Conservation (phyloP, 2,329 filamentous ascomycete species). For the Lithohypha guttulata region DNA sequence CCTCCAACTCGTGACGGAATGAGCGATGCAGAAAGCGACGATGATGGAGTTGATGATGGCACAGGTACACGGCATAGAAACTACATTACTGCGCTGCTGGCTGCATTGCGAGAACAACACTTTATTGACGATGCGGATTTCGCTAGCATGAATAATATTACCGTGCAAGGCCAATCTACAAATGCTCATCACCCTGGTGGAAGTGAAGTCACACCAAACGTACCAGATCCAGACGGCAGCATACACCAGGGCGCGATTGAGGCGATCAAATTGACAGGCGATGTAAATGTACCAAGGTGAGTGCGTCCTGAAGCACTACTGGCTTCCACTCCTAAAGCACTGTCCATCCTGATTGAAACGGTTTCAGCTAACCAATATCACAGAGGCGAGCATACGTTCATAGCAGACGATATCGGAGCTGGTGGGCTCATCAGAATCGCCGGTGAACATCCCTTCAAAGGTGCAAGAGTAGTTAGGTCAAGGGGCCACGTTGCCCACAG, state of each 20-base stretch:
- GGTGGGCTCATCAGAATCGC: conserved; percentile 54
- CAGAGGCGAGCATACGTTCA: conserved; percentile 75
- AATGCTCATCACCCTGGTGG: neutral
- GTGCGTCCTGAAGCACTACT: too few relatives aligned
- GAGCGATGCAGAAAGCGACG: neutral
- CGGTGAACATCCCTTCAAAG: conserved; percentile 58
- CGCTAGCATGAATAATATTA: conserved; percentile 21
- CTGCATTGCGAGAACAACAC: conserved; percentile 3
- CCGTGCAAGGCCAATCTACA: neutral
- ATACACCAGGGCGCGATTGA: conserved; percentile 59
- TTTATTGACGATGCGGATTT: conserved; percentile 33
- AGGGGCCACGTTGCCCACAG: conserved; percentile 65
- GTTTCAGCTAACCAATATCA: too few relatives aligned
- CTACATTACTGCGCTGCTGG: conserved; percentile 5
- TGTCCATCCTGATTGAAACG: too few relatives aligned
- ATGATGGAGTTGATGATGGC: conserved; percentile 1
- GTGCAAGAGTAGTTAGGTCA: conserved; percentile 61
- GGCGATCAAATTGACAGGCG: conserved; percentile 84
- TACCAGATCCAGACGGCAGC: conserved; percentile 21
- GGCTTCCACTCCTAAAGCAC: too few relatives aligned
- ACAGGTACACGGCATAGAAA: neutral
- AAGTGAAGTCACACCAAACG: conserved; percentile 1
- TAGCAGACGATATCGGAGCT: conserved; percentile 64
- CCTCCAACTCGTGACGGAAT: conserved; percentile 32
- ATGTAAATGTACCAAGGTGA: conserved; percentile 79